phyloP scores from a whole-genome alignment of 768 basidiomycete species.

The Melanogaster broomeanus region DNA sequence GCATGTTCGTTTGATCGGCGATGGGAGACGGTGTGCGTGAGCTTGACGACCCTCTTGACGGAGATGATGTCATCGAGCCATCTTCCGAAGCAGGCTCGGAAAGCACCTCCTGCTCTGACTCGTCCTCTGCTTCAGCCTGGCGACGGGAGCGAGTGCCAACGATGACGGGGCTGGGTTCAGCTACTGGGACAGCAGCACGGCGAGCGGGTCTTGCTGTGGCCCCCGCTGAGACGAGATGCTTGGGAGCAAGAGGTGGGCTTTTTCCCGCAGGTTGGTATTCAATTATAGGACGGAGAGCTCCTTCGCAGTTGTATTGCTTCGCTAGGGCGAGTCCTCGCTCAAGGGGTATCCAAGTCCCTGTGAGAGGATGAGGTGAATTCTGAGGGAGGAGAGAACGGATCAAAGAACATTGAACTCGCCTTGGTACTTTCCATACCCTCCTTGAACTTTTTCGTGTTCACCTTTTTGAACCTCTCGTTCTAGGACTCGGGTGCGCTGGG shows the following conservation, averaged over 20 bases:
- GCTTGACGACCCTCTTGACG: conserved; percentile 81
- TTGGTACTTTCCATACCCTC: conserved; percentile 99
- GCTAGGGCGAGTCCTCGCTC: conserved; percentile 85
- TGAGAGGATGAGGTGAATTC: not conserved
- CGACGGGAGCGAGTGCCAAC: conserved; percentile 62
- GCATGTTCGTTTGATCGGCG: conserved; percentile 33
- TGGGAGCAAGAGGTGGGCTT: conserved; percentile 94
- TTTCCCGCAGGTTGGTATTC: conserved; percentile 89
- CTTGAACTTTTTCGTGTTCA: conserved; percentile 98
- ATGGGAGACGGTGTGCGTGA: conserved; percentile 96
- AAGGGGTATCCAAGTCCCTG: conserved; percentile 98
- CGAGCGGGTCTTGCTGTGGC: conserved; percentile 41
- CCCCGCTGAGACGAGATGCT: conserved; percentile 80
- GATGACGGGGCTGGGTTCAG: conserved; percentile 15
- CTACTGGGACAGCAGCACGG: conserved; percentile 16
- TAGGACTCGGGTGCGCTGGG: conserved; percentile 93
- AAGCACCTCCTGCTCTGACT: conserved; percentile 61
- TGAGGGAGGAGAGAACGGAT: not conserved
- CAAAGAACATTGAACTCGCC: conserved; percentile 51
- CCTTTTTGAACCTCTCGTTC: conserved; percentile 99
- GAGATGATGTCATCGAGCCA: conserved; percentile 88
- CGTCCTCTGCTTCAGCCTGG: conserved; percentile 50
- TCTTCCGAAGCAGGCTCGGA: conserved; percentile 82
- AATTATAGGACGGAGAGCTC: conserved; percentile 85
- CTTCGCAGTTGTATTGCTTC: conserved; percentile 91